These are phyloP conservation scores for Globisporangium barbulae DNA, from an alignment of 352 stramenopile genomes.

Conservation along the genomic window DNA sequence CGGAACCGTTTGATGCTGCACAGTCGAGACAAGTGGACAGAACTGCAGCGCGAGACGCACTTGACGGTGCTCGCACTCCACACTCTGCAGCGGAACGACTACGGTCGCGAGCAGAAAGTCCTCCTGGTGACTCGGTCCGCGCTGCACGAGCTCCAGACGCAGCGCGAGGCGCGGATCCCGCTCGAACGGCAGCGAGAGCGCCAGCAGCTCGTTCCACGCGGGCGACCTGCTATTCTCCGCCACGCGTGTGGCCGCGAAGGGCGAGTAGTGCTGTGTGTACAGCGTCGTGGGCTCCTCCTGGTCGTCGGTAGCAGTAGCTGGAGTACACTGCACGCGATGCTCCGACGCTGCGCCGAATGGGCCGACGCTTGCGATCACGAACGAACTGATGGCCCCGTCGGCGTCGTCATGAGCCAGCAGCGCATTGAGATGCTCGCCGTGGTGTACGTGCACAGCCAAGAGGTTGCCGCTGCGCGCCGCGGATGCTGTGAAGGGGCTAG, in stretches of 20 bases:
- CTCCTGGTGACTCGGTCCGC: conserved; percentile 60
- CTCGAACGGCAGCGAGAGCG: conserved; percentile 44
- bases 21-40: neutral
- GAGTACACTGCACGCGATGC: conserved; percentile 9
- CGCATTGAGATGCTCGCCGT: conserved; percentile 34
- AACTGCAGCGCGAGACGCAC: conserved; percentile 29
- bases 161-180: conserved; percentile 25
- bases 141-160: conserved; percentile 58
- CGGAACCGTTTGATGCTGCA: neutral
- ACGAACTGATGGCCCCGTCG: conserved; percentile 14
- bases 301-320: conserved; percentile 13
- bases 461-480: conserved; percentile 33
- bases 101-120: conserved; percentile 44
- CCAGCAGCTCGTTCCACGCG: conserved; percentile 70
- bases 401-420: conserved; percentile 5
- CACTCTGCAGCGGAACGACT: conserved; percentile 23
- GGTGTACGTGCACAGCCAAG: conserved; percentile 54
- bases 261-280: conserved; percentile 52
- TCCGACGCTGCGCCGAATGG: conserved; percentile 8
- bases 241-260: conserved; percentile 65
- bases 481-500: conserved; percentile 53
- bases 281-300: conserved; percentile 10
- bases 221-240: conserved; percentile 31
- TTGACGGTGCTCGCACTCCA: conserved; percentile 23
- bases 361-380: conserved; percentile 35